These are phyloP conservation scores for Paraleonurus japonicus DNA, from an alignment of 257 asterid genomes.

Conservation along the genomic window DNA sequence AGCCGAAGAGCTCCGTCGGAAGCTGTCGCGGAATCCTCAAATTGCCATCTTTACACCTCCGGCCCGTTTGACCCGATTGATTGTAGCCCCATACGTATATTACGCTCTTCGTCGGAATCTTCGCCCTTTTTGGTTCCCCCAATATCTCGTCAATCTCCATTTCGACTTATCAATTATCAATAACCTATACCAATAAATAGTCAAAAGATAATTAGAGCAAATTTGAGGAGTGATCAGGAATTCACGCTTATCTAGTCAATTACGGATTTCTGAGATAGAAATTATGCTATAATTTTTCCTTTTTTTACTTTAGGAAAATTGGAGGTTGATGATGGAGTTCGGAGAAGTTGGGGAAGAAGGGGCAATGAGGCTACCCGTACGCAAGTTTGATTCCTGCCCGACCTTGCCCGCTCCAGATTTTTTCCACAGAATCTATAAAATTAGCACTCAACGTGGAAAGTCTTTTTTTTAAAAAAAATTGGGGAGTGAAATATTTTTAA, in stretches of 20 bases:
- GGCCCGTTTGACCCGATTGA: slow-evolving; percentile 92
- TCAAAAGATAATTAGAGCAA: not conserved
- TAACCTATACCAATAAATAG: slow-evolving; percentile 1
- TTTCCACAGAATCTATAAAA: slow-evolving; percentile 8
- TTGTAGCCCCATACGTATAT: slow-evolving; percentile 90
- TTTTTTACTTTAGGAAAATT: not conserved
- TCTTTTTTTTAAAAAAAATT: no score
- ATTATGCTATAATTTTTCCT: not conserved
- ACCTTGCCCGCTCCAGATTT: slow-evolving; percentile 32
- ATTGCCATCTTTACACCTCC: slow-evolving; percentile 50
- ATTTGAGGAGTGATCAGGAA: not conserved
- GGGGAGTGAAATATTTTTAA: not conserved
- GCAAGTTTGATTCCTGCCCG: slow-evolving; percentile 29
- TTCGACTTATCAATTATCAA: slow-evolving; percentile 14
- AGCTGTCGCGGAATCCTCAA: slow-evolving; percentile 83
- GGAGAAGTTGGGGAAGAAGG: slow-evolving; percentile 32
- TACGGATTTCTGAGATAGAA: not conserved
- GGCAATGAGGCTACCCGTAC: slow-evolving; percentile 21
- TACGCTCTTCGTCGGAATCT: slow-evolving; percentile 74
- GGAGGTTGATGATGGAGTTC: slow-evolving; percentile 23
- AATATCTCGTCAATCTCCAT: slow-evolving; percentile 80
- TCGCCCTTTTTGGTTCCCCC: slow-evolving; percentile 58
- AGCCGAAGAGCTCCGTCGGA: slow-evolving; percentile 83
- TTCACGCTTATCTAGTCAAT: slow-evolving; percentile 7
- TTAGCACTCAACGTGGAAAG: not conserved